phyloP scores from a whole-genome alignment of 2,329 filamentous ascomycete species.

The Microdochium nivale region DNA sequence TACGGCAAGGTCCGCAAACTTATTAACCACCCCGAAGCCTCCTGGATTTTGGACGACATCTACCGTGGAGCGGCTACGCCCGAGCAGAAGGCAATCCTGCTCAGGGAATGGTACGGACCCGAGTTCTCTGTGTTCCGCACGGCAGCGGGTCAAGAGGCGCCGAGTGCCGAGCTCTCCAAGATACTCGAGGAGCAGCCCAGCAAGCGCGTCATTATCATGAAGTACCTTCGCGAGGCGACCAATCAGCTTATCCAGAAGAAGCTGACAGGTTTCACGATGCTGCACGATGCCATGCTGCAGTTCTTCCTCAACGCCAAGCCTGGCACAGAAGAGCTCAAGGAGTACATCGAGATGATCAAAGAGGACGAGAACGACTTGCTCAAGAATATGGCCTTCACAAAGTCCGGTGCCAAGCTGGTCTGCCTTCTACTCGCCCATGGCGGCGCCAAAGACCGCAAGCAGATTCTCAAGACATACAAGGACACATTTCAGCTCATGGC shows the following conservation, averaged over 20 bases:
- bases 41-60: slow-evolving; percentile 96
- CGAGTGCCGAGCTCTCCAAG: slow-evolving; percentile 57
- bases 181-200: slow-evolving; percentile 73
- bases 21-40: slow-evolving; percentile 92
- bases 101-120: slow-evolving; percentile 93
- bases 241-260: slow-evolving; percentile 94
- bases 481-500: slow-evolving; percentile 83
- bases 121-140: slow-evolving; percentile 78
- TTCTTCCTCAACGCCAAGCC: slow-evolving; percentile 77
- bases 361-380: slow-evolving; percentile 84
- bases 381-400: slow-evolving; percentile 95
- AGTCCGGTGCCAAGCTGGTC: slow-evolving; percentile 74
- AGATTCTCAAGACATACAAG: slow-evolving; percentile 81
- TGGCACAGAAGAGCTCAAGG: slow-evolving; percentile 72
- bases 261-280: slow-evolving; percentile 91
- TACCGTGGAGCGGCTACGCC: slow-evolving; percentile 83
- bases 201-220: slow-evolving; percentile 82
- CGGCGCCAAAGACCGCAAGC: slow-evolving; percentile 85
- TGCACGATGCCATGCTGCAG: slow-evolving; percentile 97
- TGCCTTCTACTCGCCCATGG: slow-evolving; percentile 78
- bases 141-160: slow-evolving; percentile 40
- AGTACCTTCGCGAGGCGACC: slow-evolving; percentile 75
- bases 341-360: slow-evolving; percentile 86
- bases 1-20: slow-evolving; percentile 87
- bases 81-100: slow-evolving; percentile 74